Evolutionary conservation across 179 eudicot species (phyloP).

Genomic region (Drosera spatulata): DNA sequence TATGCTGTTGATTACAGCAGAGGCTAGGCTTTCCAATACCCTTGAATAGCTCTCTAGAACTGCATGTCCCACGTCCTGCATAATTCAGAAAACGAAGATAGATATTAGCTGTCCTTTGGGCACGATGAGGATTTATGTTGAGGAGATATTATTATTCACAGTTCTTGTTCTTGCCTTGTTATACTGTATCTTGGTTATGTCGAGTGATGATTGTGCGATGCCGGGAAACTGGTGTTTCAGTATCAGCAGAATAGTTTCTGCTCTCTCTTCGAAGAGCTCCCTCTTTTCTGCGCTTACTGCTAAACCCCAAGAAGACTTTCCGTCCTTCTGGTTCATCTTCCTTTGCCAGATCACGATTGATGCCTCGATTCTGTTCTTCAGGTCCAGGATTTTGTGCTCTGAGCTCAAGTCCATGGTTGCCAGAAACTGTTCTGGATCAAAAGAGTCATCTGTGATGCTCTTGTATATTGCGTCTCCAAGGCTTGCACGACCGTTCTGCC

Average conservation of each 20-base stretch:
- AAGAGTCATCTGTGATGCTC: conserved; percentile 72
- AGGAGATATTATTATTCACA: background rate
- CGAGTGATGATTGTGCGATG: conserved; percentile 78
- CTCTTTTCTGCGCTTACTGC: conserved; percentile 67
- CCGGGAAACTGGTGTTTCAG: conserved; percentile 81
- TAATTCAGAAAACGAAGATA: background rate
- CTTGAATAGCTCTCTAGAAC: too few relatives aligned
- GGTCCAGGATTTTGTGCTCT: conserved; percentile 67
- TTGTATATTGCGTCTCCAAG: conserved; percentile 71
- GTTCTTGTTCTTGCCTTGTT: conserved; percentile 35
- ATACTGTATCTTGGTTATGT: conserved; percentile 70
- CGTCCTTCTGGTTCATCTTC: conserved; percentile 71
- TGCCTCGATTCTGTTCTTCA: conserved; percentile 89
- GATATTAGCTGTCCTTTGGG: background rate
- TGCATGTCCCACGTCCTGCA: background rate
- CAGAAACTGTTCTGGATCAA: conserved; percentile 59
- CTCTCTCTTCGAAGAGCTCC: conserved; percentile 22
- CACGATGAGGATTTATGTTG: background rate
- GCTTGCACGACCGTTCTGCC: conserved; percentile 77
- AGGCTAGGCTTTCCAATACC: too few relatives aligned
- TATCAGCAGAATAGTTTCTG: conserved; percentile 50
- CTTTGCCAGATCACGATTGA: conserved; percentile 83
- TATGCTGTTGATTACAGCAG: too few relatives aligned
- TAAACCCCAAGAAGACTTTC: conserved; percentile 71
- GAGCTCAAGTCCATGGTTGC: conserved; percentile 54